A percentile compares a stretch with the other conserved stretches of the same genome.
Evolutionary conservation across 2,329 filamentous ascomycete genomes (phyloP).

Genomic region (Diaporthe ampelina): DNA sequence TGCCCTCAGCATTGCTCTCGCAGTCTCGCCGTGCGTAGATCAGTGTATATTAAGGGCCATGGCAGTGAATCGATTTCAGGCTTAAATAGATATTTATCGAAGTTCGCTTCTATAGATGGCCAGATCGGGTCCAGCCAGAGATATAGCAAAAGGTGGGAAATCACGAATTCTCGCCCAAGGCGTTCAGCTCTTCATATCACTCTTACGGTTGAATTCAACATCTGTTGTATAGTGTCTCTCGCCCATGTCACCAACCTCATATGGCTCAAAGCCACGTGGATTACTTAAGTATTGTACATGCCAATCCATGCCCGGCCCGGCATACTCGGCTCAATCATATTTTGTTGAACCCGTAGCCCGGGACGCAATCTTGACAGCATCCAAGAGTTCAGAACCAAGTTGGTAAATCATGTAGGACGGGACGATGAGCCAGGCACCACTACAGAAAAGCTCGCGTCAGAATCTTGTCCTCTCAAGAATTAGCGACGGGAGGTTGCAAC

Average conservation of each 20-base stretch:
- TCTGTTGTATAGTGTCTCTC: not conserved
- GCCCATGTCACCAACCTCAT: not conserved
- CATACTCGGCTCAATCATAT: conserved; percentile 51
- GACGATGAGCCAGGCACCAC: conserved; percentile 68
- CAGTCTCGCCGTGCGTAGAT: not conserved
- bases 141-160: not conserved
- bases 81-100: not conserved
- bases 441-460: conserved; percentile 45
- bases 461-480: not conserved
- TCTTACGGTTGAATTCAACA: not conserved
- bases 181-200: not conserved
- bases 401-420: conserved; percentile 65
- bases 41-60: too few species aligned
- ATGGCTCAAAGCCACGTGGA: not conserved
- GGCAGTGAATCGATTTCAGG: not conserved
- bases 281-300: conserved; percentile 24
- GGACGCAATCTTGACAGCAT: conserved; percentile 58
- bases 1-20: too few species aligned
- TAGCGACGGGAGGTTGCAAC: conserved; percentile 44
- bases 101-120: not conserved
- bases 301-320: not conserved
- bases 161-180: not conserved
- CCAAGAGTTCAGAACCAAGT: conserved; percentile 64
- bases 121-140: not conserved
- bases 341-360: conserved; percentile 51